Evolutionary conservation across 2,329 filamentous ascomycete genomes (phyloP), one percentile per base, ranked within the genome.

Genomic region (Aspergillus neoniger): DNA sequence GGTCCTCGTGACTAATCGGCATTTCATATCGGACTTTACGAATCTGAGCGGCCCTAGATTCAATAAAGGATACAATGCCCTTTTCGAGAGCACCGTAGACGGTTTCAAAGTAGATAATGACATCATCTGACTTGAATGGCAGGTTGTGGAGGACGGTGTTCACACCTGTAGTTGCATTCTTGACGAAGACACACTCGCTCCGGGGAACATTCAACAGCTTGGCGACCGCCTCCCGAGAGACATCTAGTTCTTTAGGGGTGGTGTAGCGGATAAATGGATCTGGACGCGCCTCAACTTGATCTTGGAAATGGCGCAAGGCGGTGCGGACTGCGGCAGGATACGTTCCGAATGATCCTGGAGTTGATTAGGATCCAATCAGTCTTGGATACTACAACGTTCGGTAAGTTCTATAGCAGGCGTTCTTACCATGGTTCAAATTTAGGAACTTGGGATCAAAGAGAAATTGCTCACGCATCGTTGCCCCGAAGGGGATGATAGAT

Each of bases 91-190:
- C 88, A 58, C 87, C 88, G 73, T 96, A 96, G 55, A 92, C 84
- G 44, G 90, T 92, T 39, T 83, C 84, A 71, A 96, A 96, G 74
- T 88, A 89, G 48, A 96, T 69, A 63, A 96, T 63, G 6, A 89
- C 87, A 71, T 97, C 93, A 63, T 89, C 88, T 0, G 80, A 73
- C 41, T 85, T 74, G 82, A 88, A 96, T 1, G 73, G 70, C 2
- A 97, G 75, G 72, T 90, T 93, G 44, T 89, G 86, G 15, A 96
- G 83, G 4, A 96, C 85, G 0, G 87, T 91, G 77, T 95, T 94
- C 50, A 78, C 69, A 57, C 77, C 79, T 0, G 85, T 88, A 0
- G 91, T 96, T 9, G 92, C 91, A 73, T 97, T 97, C 60, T 85
- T 80, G 0, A 96, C 87, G 65, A 96, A 88, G 1, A 96, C 92